Evolutionary conservation across 2,329 filamentous ascomycete species (phyloP).

Genomic region (Colletotrichum sidae): DNA sequence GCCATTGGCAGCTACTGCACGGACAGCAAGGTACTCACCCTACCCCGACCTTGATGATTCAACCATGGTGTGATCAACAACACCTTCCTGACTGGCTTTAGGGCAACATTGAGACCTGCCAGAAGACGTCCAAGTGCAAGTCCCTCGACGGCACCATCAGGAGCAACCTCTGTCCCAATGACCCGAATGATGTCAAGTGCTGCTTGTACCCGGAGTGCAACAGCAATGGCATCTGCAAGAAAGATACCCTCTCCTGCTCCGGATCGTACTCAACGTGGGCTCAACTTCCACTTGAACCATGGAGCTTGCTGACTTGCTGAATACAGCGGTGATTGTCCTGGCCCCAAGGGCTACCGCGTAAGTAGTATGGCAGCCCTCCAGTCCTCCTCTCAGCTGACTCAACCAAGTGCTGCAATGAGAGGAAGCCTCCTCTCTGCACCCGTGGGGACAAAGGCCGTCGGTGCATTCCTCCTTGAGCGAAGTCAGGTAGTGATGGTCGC

Average conservation of each 20-base stretch:
- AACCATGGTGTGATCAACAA: background rate
- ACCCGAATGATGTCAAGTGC: conserved; percentile 32
- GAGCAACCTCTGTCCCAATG: conserved; percentile 31
- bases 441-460: conserved; percentile 20
- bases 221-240: conserved; percentile 27
- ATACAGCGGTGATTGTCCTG: conserved; percentile 28
- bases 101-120: conserved; percentile 32
- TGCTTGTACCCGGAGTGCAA: conserved; percentile 34
- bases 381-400: background rate
- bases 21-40: conserved; percentile 19
- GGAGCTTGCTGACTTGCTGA: background rate
- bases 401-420: conserved; percentile 30
- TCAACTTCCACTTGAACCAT: background rate
- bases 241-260: conserved; percentile 23
- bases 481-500: background rate
- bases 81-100: background rate
- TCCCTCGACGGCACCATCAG: conserved; percentile 21
- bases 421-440: conserved; percentile 27
- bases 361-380: background rate
- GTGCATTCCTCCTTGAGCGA: conserved; percentile 13
- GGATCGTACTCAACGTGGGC: conserved; percentile 29
- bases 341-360: conserved; percentile 29
- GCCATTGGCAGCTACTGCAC: conserved; percentile 29
- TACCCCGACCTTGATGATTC: background rate
- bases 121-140: conserved; percentile 29